phyloP scores from a whole-genome alignment of 768 basidiomycete genomes.

The Amanita pseudoporphyria region DNA sequence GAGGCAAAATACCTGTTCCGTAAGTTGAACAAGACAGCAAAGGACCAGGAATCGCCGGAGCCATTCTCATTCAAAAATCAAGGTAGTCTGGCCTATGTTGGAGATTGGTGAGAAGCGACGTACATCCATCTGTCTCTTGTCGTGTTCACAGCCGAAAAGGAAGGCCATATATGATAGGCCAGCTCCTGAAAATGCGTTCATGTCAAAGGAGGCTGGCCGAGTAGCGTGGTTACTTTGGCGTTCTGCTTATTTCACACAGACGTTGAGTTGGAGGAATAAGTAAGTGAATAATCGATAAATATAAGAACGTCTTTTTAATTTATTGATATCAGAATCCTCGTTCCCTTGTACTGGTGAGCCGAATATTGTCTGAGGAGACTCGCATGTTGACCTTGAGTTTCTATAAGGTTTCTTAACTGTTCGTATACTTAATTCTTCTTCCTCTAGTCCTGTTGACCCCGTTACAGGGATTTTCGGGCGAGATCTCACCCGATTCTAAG shows the following conservation, averaged over 20 bases:
- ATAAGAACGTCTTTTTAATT: not conserved
- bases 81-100: conserved; percentile 75
- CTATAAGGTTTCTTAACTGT: conserved; percentile 60
- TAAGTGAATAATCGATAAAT: conserved; percentile 20
- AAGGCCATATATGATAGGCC: conserved; percentile 72
- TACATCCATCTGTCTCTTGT: not conserved
- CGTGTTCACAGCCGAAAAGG: conserved; percentile 26
- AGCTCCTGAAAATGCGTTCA: conserved; percentile 29
- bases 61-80: conserved; percentile 65
- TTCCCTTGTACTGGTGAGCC: conserved; percentile 56
- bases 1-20: conserved; percentile 61
- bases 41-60: conserved; percentile 31
- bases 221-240: conserved; percentile 76
- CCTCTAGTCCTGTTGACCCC: conserved; percentile 5
- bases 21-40: conserved; percentile 55
- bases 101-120: conserved; percentile 45
- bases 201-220: conserved; percentile 54
- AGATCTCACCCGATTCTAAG: conserved; percentile 60
- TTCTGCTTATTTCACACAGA: conserved; percentile 74
- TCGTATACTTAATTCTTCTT: conserved; percentile 15
- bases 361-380: conserved; percentile 6
- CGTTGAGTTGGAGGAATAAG: conserved; percentile 65
- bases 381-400: conserved; percentile 2
- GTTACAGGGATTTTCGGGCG: conserved; percentile 63
- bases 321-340: conserved; percentile 37